Base-by-base conservation (phyloP, 2,329 filamentous ascomycete species). In the Calonectria multiphialidica region DNA sequence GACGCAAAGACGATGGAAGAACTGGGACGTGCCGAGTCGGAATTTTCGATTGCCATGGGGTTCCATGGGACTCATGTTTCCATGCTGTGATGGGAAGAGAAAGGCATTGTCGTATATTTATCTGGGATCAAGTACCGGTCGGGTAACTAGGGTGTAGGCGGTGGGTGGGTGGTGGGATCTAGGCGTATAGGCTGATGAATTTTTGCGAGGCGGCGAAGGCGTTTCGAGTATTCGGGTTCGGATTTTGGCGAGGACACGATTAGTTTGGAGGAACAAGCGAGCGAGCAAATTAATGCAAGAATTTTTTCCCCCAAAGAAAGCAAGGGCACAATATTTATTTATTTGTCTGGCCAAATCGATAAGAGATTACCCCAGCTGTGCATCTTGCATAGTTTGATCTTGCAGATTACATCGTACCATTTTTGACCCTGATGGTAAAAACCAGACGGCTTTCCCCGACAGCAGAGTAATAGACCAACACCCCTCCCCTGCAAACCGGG, bases 1-100 rank as follows among this genome's bases (percentile, higher is more conserved):
- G 87, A 93, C 78, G 92, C 92, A 5, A 87, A 79, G 80, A 90
- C 88, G 5, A 88, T 95, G 88, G 83, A 81, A 72, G 93, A 95
- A 84, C 45, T 91, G 57, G 93, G 92, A 0, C 87, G 91, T 50
- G 93, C 93, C 4, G 90, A 92, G 75, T 87, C 91, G 25, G 86
- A 87, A 2, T 90, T 90, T 76, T 87, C 89, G 0, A 87, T 94
- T 71, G 88, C 85, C 0, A 84, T 94, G 72, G 92, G 92, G 0
- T 93, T 95, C 74, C 93, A 94, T 81, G 93, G 93, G 0, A 78
- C 86, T 16, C 90, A 92, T 72, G 73, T 82, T 2, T 75, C 12
- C 21, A 57, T 16, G 49, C 15, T 40, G 13, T 28, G 18, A 18
- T 61, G n/a, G 18, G 33, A 37, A 47, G n/a, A 25, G 4, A 23